Percentiles rank a stretch among this genome's conserved stretches.
phyloP scores from a whole-genome alignment of 2,329 filamentous ascomycete species.

The Aspergillus sp. region DNA sequence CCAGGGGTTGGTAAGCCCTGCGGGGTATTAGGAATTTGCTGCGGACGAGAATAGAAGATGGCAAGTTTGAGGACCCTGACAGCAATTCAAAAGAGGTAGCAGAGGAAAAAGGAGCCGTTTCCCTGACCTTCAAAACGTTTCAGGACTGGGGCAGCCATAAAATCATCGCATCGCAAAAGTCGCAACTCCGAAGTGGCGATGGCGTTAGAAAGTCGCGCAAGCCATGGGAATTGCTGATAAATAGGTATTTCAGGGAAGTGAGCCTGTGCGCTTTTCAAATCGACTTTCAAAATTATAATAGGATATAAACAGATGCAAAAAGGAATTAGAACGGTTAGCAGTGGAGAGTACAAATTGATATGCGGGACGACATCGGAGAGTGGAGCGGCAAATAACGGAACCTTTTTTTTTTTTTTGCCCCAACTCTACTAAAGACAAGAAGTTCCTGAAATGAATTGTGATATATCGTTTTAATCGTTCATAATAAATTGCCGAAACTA shows the following conservation, averaged over 20 bases:
- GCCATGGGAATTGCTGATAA: no score
- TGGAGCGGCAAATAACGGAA: slow-evolving; percentile 10
- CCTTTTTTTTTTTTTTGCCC: background rate
- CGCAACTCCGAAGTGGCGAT: background rate
- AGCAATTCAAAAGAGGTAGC: background rate
- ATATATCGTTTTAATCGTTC: no score
- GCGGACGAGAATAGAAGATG: background rate
- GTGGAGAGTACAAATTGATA: no score
- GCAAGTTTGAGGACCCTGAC: background rate
- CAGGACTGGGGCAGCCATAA: background rate
- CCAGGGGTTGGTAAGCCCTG: background rate
- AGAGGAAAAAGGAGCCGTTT: background rate
- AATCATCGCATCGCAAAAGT: background rate
- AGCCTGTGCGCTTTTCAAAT: no score
- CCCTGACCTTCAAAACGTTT: background rate
- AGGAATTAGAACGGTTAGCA: no score
- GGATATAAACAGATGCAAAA: no score
- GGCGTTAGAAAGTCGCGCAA: background rate
- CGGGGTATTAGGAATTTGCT: slow-evolving; percentile 1
- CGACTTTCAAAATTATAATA: no score
- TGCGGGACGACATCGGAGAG: background rate
- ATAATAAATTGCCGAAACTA: no score
- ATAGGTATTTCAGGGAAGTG: no score
- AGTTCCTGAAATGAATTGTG: no score
- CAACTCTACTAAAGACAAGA: background rate